These are phyloP conservation scores for Monosporascus sp. DNA, from an alignment of 2,329 filamentous ascomycete genomes.

Conservation along the genomic window DNA sequence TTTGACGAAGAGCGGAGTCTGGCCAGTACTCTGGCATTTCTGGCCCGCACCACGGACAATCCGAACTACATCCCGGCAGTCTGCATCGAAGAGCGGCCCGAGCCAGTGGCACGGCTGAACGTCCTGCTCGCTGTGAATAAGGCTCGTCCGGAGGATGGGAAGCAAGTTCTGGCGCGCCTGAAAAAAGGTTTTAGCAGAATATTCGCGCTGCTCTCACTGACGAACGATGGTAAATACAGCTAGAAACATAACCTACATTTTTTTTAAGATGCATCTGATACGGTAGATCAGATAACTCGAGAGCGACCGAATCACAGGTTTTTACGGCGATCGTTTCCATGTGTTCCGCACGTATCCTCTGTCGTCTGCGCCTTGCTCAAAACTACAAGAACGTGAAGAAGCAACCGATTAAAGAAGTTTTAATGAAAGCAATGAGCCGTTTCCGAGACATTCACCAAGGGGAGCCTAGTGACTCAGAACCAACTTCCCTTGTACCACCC, in stretches of 20 bases:
- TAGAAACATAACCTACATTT: not conserved
- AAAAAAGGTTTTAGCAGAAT: slow-evolving; percentile 9
- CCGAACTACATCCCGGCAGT: slow-evolving; percentile 28
- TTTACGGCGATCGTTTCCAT: slow-evolving; percentile 25
- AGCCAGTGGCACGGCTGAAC: slow-evolving; percentile 11
- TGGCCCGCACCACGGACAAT: slow-evolving; percentile 24
- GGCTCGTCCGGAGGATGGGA: slow-evolving; percentile 7
- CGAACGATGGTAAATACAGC: slow-evolving; percentile 1
- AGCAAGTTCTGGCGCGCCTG: slow-evolving; percentile 11
- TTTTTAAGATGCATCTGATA: not conserved
- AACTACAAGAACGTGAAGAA: not conserved
- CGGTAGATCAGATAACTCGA: not conserved
- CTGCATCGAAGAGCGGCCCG: slow-evolving; percentile 22
- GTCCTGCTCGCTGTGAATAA: slow-evolving; percentile 29
- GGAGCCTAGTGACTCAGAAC: not conserved
- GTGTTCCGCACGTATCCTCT: slow-evolving; percentile 25
- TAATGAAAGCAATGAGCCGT: slow-evolving; percentile 2
- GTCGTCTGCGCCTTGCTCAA: slow-evolving; percentile 17
- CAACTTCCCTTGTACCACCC: not conserved
- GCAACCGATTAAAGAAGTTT: slow-evolving; percentile 7
- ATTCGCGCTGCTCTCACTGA: slow-evolving; percentile 9
- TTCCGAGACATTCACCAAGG: not conserved
- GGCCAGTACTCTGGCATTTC: slow-evolving; percentile 25
- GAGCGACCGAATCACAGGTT: slow-evolving; percentile 9
- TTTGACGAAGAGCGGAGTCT: slow-evolving; percentile 28